Evolutionary conservation across 2,329 filamentous ascomycete species (phyloP), one percentile per base, ranked within the genome.

Genomic region (Ophiostoma ulmi): DNA sequence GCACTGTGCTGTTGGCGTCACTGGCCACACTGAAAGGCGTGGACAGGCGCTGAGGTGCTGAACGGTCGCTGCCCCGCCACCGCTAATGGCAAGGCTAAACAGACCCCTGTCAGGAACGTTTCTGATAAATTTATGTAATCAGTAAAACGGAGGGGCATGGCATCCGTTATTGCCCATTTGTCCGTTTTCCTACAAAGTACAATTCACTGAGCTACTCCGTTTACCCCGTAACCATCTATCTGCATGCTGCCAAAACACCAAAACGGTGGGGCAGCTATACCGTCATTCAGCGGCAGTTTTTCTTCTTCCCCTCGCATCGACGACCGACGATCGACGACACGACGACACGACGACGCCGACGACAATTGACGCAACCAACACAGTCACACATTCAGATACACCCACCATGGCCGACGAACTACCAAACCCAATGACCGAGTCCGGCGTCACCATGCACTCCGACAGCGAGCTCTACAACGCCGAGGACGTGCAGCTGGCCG

Each of bases 401-500:
- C 36, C 70, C 73, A 76, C 72, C 72, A 90, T 89, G 87, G 81
- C 86, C 74, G 82, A 88, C 72, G 83, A 83, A 44, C 75, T 75
- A 38, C 76, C 77, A 71, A 83, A 86, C 76, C 84, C 86, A 75
- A 85, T 93, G 77, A 85, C 89, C 79, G 88, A 90, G 79, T 93
- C 90, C 71, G 87, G 88, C 80, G 84, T 93, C 77, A 94, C 91
- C 69, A 91, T 94, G 77, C 90, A 86, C 75, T 93, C 91, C 68
- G 92, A 95, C 83, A 93, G 90, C 83, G 91, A 94, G 81, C 90
- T 90, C 79, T 94, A 95, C 81, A 87, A 85, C 72, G 85, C 83
- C 75, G 88, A 90, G 73, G 87, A 89, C 70, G 81, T 86, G 71
- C 86, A 86, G 22, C 81, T 84, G 55, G 88, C 89, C 67, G 86